A percentile compares a stretch with the other conserved stretches of the same genome.
These are phyloP conservation scores for Castanospermum australe DNA, from an alignment of 306 rosid species.

Conservation along the genomic window DNA sequence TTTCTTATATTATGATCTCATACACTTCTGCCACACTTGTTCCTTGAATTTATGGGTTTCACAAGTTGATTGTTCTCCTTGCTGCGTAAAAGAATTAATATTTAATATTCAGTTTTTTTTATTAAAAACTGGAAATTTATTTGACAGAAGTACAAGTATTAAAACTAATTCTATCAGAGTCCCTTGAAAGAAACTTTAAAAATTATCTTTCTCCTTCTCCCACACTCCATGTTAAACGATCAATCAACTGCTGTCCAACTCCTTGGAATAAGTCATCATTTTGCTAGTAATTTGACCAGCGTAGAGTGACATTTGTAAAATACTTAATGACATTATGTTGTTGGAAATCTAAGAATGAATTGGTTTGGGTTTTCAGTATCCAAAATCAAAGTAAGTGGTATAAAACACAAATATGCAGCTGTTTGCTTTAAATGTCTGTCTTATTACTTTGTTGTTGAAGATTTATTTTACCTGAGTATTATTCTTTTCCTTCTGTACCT, in stretches of 20 bases:
- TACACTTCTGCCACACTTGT: neutral
- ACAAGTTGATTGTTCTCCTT: neutral
- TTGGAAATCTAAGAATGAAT: constrained; percentile 6
- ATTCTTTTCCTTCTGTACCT: neutral
- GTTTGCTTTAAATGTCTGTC: neutral
- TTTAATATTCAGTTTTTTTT: too few relatives aligned
- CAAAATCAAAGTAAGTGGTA: neutral
- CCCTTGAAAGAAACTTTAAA: neutral
- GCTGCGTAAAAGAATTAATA: neutral
- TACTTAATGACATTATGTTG: neutral
- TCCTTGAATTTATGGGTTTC: neutral
- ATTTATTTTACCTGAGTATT: neutral
- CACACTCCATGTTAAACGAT: neutral
- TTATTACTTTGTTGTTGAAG: neutral
- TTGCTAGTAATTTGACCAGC: constrained; percentile 18
- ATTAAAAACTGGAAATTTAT: neutral
- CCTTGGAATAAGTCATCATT: neutral
- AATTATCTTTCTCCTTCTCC: neutral
- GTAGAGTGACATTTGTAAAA: neutral
- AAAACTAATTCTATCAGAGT: too few relatives aligned
- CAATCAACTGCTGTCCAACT: neutral
- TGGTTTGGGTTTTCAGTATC: neutral
- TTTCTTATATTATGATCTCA: neutral
- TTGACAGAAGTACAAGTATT: neutral
- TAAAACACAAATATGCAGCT: neutral